Base-by-base conservation (phyloP, 805 yeast genomes). In the Debaryomyces maramus region DNA sequence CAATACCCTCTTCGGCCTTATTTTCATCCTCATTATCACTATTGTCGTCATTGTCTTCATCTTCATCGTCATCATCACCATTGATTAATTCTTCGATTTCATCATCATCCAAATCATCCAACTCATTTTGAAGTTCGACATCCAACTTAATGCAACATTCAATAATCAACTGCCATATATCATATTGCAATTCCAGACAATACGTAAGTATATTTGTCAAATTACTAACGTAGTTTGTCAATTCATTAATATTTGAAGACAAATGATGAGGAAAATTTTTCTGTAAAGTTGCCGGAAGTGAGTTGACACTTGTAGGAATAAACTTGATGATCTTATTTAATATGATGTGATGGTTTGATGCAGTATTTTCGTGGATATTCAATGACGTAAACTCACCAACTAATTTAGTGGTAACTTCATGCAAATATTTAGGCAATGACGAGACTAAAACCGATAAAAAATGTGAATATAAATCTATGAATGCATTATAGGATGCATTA, bases 391-490 rank as follows among this genome's bases (percentile, higher is more conserved):
- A 85, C 52, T 81, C 88, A 14, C 71, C 52, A 8, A 89, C 75
- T n/a, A 91, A 61, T 42, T 78, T 75, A 44, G 73, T 68, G 15
- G 86, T 81, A n/a, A 91, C 87, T 43, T 87, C 95, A 46, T 78
- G 76, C 79, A 93, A 81, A 87, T 95, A 91, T 60, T 82, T 87
- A 6, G 98, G 98, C 44, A 83, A 73, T 33, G 91, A 85, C 3
- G 95, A 84, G 27, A 90, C 86, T 38, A 91, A 72, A 19, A 90
- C 86, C 32, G 80, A 74, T 33, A 88, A 65, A 60, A 93, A 93
- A 32, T 80, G 82, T 34, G 83, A 74, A 61, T 85, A 89, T 34
- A 72, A 65, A 35, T 70, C 66, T 18, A 78, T 62, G 49, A 82
- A 77, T 28, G 37, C 41, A 11, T 37, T 29, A 41, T 36, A 44